Percentiles rank a stretch among this genome's conserved stretches.
phyloP scores from a whole-genome alignment of 257 asterid species.

The Nicotiana undulata region DNA sequence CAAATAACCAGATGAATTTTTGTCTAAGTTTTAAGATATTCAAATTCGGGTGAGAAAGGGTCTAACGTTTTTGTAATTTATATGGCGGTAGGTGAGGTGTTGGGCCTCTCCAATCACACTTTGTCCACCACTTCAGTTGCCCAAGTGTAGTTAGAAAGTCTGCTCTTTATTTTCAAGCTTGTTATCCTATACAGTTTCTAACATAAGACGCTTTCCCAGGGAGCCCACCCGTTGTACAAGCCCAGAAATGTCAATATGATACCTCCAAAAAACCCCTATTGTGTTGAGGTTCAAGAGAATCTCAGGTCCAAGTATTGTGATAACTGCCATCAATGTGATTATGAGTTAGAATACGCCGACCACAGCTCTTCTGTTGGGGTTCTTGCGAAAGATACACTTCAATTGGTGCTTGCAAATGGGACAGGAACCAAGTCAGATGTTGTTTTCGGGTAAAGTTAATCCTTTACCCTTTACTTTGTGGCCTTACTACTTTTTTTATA shows the following conservation, averaged over 20 bases:
- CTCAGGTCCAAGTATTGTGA: conserved; percentile 25
- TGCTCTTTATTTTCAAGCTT: neutral
- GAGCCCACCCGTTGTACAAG: conserved; percentile 73
- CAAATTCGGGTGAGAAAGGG: neutral
- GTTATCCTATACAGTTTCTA: neutral
- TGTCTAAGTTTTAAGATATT: neutral
- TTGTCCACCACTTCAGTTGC: neutral
- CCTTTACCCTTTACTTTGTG: neutral
- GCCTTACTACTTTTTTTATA: neutral
- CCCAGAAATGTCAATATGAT: conserved; percentile 41
- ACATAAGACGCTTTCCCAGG: conserved; percentile 29
- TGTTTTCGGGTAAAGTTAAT: conserved; percentile 52
- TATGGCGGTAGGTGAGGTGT: neutral
- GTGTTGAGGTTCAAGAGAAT: conserved; percentile 42
- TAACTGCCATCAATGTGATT: conserved; percentile 65
- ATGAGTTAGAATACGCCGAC: conserved; percentile 75
- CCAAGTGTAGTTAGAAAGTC: neutral
- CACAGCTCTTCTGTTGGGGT: conserved; percentile 73
- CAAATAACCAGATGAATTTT: neutral
- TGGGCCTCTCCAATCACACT: neutral
- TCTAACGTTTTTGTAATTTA: neutral
- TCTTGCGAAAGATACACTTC: conserved; percentile 56
- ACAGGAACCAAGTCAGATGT: conserved; percentile 36
- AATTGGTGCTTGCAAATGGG: conserved; percentile 52
- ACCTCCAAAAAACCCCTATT: conserved; percentile 41